A percentile compares a stretch with the other conserved stretches of the same genome.
Evolutionary conservation across 75 land plant genomes (phyloP).

Genomic region (Cunninghamia lanceolata): DNA sequence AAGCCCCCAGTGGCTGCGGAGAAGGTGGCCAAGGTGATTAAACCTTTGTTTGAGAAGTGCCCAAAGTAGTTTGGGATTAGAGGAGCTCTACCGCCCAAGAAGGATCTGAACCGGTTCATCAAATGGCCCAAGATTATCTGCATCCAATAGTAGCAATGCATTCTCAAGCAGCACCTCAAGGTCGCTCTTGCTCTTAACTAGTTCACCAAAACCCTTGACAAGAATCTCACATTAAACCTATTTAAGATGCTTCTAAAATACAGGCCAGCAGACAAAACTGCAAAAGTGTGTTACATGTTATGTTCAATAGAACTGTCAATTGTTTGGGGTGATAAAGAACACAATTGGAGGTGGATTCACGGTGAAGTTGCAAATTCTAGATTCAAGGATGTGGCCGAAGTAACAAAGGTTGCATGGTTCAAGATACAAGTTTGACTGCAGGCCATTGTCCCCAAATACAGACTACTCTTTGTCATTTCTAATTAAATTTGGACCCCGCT

Average conservation of each 20-base stretch:
- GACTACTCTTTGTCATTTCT: background rate
- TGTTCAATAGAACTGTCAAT: conserved; percentile 36
- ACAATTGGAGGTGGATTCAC: background rate
- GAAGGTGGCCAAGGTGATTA: conserved; percentile 52
- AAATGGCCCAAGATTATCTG: conserved; percentile 61
- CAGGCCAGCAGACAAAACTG: conserved; percentile 67
- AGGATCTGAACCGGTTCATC: conserved; percentile 52
- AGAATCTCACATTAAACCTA: conserved; percentile 48
- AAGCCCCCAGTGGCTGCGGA: conserved; percentile 33
- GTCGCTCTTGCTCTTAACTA: conserved; percentile 62
- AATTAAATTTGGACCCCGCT: background rate
- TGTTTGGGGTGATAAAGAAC: conserved; percentile 17
- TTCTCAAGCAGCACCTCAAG: conserved; percentile 55
- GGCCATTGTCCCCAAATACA: background rate
- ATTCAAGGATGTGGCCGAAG: background rate
- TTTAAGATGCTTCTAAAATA: conserved; percentile 73
- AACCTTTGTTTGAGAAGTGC: conserved; percentile 65
- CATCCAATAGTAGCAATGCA: conserved; percentile 57
- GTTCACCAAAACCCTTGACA: conserved; percentile 66
- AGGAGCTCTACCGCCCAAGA: conserved; percentile 65
- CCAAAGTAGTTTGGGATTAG: conserved; percentile 59
- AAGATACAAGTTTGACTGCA: background rate
- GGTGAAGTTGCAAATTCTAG: background rate
- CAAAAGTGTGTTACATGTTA: conserved; percentile 41
- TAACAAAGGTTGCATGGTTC: background rate